These are phyloP conservation scores for Tricholomella constricta DNA, from an alignment of 768 basidiomycete genomes.

Conservation along the genomic window DNA sequence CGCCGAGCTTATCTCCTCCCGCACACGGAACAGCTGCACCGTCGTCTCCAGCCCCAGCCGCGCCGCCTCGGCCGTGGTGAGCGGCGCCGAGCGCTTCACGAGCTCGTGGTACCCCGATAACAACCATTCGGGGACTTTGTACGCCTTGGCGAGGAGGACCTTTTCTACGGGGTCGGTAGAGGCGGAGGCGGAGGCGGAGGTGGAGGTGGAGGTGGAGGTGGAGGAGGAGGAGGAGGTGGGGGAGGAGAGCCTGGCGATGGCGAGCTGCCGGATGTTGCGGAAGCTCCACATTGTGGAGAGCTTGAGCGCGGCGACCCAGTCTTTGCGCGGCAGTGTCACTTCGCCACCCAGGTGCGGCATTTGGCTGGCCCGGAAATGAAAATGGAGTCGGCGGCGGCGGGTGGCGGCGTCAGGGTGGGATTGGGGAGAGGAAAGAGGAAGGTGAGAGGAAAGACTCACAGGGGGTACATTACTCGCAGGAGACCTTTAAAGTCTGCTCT, in stretches of 20 bases:
- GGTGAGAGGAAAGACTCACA: conserved; percentile 22
- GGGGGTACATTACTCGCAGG: conserved; percentile 26
- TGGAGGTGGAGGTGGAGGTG: too few species aligned
- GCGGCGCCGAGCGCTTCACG: conserved; percentile 21
- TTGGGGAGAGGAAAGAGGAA: background rate
- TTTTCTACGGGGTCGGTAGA: background rate
- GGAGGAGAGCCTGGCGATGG: conserved; percentile 26
- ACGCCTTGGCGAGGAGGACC: conserved; percentile 26
- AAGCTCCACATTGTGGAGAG: conserved; percentile 42
- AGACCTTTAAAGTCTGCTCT: conserved; percentile 24
- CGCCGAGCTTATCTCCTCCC: conserved; percentile 13
- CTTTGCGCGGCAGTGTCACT: conserved; percentile 15
- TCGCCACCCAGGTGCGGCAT: background rate
- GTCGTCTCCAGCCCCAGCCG: conserved; percentile 26
- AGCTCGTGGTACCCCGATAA: conserved; percentile 27
- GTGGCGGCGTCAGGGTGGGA: background rate
- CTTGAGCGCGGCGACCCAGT: conserved; percentile 42
- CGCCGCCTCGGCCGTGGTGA: conserved; percentile 26
- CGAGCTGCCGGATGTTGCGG: conserved; percentile 26
- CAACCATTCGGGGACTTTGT: conserved; percentile 36
- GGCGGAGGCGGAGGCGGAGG: too few species aligned
- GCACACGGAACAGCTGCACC: conserved; percentile 18
- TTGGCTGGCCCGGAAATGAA: background rate
- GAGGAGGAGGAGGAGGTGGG: too few species aligned
- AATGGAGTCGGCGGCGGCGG: too few species aligned